These are phyloP conservation scores for Penicillium ochrochloron DNA, from an alignment of 495 filamentous ascomycete species.

Conservation along the genomic window DNA sequence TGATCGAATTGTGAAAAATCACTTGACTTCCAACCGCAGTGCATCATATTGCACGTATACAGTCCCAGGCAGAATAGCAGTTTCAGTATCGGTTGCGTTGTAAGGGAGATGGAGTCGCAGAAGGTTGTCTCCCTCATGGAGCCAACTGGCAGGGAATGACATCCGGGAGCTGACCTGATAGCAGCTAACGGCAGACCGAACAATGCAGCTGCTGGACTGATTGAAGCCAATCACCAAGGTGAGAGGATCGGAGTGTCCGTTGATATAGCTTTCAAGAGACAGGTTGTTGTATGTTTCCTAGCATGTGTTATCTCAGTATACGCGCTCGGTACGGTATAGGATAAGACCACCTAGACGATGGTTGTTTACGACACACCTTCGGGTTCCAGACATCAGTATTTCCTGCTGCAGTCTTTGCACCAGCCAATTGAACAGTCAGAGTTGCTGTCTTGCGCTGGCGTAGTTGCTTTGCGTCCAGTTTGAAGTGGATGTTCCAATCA, in stretches of 20 bases:
- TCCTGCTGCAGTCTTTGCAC: slow-evolving; percentile 59
- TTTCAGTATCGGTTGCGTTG: slow-evolving; percentile 59
- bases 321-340: neutral
- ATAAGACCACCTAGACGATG: neutral
- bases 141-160: slow-evolving; percentile 48
- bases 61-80: slow-evolving; percentile 51
- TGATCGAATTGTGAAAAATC: neutral
- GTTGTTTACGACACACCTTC: neutral
- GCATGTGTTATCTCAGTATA: slow-evolving; percentile 1
- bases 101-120: slow-evolving; percentile 55
- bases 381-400: slow-evolving; percentile 58
- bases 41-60: slow-evolving; percentile 66
- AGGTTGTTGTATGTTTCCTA: slow-evolving; percentile 52
- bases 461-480: slow-evolving; percentile 39
- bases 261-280: slow-evolving; percentile 39
- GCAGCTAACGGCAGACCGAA: slow-evolving; percentile 59
- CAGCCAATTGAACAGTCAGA: slow-evolving; percentile 60
- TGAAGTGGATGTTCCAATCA: slow-evolving; percentile 59
- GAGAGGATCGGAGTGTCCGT: slow-evolving; percentile 29
- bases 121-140: slow-evolving; percentile 52
- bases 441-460: slow-evolving; percentile 42
- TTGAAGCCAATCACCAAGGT: slow-evolving; percentile 36
- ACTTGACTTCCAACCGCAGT: slow-evolving; percentile 52
- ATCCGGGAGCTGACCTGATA: slow-evolving; percentile 59
- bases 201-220: slow-evolving; percentile 54